Evolutionary conservation across 2,329 filamentous ascomycete genomes (phyloP), one percentile per base, ranked within the genome.

Genomic region (Volutella citrinella): DNA sequence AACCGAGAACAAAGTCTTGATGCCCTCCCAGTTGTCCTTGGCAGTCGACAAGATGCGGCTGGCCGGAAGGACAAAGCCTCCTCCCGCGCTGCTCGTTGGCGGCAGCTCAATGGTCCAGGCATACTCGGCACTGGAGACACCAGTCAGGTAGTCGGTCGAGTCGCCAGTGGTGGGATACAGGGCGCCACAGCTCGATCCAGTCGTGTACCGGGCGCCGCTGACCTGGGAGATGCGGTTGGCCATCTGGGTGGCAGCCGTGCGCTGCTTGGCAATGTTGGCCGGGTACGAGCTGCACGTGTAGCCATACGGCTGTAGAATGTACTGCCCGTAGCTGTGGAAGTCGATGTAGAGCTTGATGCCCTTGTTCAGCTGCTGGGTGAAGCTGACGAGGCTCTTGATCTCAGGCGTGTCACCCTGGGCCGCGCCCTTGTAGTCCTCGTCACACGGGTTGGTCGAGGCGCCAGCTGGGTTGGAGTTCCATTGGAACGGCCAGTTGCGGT

Each of bases 401-500:
- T 76, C 72, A 4, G 68, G 66, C 2, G 63, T 58, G 41, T 71
- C 65, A n/a, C 62, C 61, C 3, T 64, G 54, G 14, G 51, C 45
- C 15, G 55, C 44, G 19, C 68, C 69, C 44, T 57, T 60, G 49
- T 68, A 76, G 1, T 58, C 63, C 47, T 75, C 57, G 3, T 52
- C 56, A 55, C 72, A 74, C 14, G 72, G 69, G 46, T 72, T 58
- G 3, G 67, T 69, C 1, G 66, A 72, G 4, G 68, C 64, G 20
- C 71, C 70, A 12, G 55, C 60, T 5, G 60, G 54, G 12, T 59
- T 59, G 2, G 65, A 48, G 31, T 61, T 61, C 73, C 72, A 76
- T 34, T 57, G 60, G 36, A 65, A 70, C 22, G 65, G 64, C 72
- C 71, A 76, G 54, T 75, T 75, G 32, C 73, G 65, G 54, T 77